Evolutionary conservation across 2,329 filamentous ascomycete genomes (phyloP).

Genomic region (Leptographium flavum): DNA sequence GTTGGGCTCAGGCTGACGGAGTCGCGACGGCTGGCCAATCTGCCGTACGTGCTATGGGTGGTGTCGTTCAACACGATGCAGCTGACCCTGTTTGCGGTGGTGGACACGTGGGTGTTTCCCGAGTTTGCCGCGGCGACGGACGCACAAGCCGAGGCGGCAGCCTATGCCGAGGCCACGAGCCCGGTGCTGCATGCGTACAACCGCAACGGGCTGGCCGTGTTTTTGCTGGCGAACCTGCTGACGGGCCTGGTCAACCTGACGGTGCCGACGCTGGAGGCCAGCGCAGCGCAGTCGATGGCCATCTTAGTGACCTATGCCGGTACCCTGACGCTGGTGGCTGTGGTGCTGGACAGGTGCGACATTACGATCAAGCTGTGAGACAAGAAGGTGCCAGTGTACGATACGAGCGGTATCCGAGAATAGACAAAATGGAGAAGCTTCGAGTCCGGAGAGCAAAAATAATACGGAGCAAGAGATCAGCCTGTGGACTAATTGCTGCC

Average conservation of each 20-base stretch:
- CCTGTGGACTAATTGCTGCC: too few relatives aligned
- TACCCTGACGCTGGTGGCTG: slow-evolving; percentile 50
- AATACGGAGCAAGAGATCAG: neutral
- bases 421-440: too few relatives aligned
- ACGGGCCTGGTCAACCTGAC: slow-evolving; percentile 85
- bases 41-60: slow-evolving; percentile 89
- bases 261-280: slow-evolving; percentile 64
- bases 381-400: neutral
- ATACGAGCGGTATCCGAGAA: too few relatives aligned
- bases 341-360: slow-evolving; percentile 49
- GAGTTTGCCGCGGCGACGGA: slow-evolving; percentile 40
- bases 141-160: slow-evolving; percentile 44
- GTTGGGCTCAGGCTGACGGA: slow-evolving; percentile 64
- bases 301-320: slow-evolving; percentile 62
- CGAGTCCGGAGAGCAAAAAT: neutral
- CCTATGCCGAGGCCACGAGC: slow-evolving; percentile 59
- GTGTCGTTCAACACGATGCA: slow-evolving; percentile 83
- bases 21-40: slow-evolving; percentile 79
- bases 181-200: slow-evolving; percentile 74
- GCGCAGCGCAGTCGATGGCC: slow-evolving; percentile 49
- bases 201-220: slow-evolving; percentile 72
- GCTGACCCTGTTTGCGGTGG: slow-evolving; percentile 59
- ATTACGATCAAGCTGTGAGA: slow-evolving; percentile 56
- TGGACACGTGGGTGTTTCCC: slow-evolving; percentile 71
- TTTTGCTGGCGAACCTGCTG: slow-evolving; percentile 75